phyloP scores from a whole-genome alignment of 306 rosid genomes.

The Argentina anserina region DNA sequence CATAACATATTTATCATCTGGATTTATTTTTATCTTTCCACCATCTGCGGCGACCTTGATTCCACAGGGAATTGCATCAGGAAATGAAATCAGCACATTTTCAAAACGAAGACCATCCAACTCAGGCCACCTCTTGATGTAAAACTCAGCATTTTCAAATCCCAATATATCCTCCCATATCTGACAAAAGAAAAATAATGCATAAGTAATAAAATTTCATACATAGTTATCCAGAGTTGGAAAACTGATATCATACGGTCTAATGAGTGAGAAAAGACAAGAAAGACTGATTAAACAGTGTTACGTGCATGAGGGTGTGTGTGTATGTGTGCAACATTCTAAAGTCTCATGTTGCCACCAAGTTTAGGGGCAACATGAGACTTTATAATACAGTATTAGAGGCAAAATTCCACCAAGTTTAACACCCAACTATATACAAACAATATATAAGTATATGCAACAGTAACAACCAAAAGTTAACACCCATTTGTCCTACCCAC shows the following conservation, averaged over 20 bases:
- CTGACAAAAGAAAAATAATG: conserved; percentile 43
- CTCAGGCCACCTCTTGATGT: conserved; percentile 91
- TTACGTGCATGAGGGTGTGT: not conserved
- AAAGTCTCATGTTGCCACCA: not conserved
- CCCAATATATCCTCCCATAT: conserved; percentile 99
- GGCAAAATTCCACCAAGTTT: not conserved
- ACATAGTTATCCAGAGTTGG: not conserved
- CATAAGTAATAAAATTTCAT: not conserved
- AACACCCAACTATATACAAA: not conserved
- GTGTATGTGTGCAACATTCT: not conserved
- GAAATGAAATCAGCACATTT: conserved; percentile 77
- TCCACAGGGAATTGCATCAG: conserved; percentile 97
- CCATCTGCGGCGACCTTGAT: conserved; percentile 82
- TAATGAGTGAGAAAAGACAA: not conserved
- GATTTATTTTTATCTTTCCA: conserved; percentile 80
- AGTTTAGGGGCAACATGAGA: no score
- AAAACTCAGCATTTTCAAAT: conserved; percentile 97
- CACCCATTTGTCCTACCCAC: not conserved
- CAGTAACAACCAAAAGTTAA: not conserved
- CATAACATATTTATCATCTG: conserved; percentile 73
- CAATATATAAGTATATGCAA: not conserved
- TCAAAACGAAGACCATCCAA: conserved; percentile 62
- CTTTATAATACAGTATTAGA: no score
- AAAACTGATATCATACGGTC: not conserved
- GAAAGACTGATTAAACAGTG: not conserved